Evolutionary conservation across 2,329 filamentous ascomycete genomes (phyloP), one percentile per base, ranked within the genome.

Genomic region (Trichoderma harzianum): DNA sequence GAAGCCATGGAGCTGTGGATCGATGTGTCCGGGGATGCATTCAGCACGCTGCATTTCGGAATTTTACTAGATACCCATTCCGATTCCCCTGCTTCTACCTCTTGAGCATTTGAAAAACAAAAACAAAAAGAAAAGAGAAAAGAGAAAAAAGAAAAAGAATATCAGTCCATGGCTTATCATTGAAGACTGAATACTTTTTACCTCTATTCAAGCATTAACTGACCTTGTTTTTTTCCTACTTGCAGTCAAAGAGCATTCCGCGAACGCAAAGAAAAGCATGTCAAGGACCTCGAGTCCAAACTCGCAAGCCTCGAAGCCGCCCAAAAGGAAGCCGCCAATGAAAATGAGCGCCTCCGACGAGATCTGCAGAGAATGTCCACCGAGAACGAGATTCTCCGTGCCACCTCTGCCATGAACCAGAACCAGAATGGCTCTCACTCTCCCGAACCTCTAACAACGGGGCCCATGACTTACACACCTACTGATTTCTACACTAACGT

Each of bases 181-280:
- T 26, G 24, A 5, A 26, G 36, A 14, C 61, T 18, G 10, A 36
- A 14, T 5, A 11, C 28, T 32, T 5, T 5, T 24, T 47, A 26
- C 12, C 26, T 4, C 7, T 63, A n/a, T 12, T 21, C 32, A n/a
- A 21, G 43, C 32, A 74, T 34, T 26, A 11, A 21, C 36, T 60
- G 28, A 51, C 57, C 26, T 14, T 57, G 0, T 36, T 36, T 21
- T 47, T 30, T 21, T 6, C 36, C 7, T 11, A 10, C n/a, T 18
- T 58, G 5, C 60, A 98, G 95, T 62, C 96, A 98, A 86, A 92
- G 95, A 77, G 95, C 96, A 36, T 98, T 98, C 81, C 93, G 95
- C 73, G 95, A 98, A 82, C 92, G 95, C 76, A 98, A 98, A 82
- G 95, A 98, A 81, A 92, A 91, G 72, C 95, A 97, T 78, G 94